These are phyloP conservation scores for Cardamine occulta DNA, from an alignment of 345 rosid species.

Conservation along the genomic window DNA sequence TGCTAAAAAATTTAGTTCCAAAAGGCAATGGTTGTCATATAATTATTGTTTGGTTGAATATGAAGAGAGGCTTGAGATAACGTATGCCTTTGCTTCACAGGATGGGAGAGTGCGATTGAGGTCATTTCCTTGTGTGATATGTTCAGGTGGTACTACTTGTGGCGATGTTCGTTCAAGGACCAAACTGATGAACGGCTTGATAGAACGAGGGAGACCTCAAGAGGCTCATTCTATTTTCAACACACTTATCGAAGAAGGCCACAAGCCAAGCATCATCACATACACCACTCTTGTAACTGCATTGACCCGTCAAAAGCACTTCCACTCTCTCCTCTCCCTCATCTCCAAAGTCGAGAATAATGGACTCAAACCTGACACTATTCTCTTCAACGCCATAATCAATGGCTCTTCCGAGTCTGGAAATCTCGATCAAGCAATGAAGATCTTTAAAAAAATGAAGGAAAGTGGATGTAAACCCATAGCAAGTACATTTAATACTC, in stretches of 20 bases:
- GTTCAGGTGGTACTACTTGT: slow-evolving; percentile 65
- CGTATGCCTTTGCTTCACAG: slow-evolving; percentile 36
- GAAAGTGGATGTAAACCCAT: slow-evolving; percentile 77
- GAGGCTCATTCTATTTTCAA: slow-evolving; percentile 74
- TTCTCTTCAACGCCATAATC: slow-evolving; percentile 89
- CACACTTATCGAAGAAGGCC: slow-evolving; percentile 73
- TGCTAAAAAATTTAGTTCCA: not conserved
- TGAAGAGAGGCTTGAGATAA: slow-evolving; percentile 30
- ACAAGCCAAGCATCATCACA: slow-evolving; percentile 80
- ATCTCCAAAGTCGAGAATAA: slow-evolving; percentile 69
- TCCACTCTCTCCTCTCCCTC: slow-evolving; percentile 62
- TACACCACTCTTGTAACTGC: slow-evolving; percentile 81
- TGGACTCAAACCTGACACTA: slow-evolving; percentile 79
- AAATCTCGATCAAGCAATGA: slow-evolving; percentile 76
- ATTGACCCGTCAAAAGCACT: slow-evolving; percentile 67
- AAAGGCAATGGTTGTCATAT: slow-evolving; percentile 9
- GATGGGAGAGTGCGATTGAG: slow-evolving; percentile 47
- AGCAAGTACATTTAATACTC: slow-evolving; percentile 81
- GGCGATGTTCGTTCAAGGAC: slow-evolving; percentile 82
- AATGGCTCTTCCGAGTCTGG: slow-evolving; percentile 90
- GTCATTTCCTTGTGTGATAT: slow-evolving; percentile 60
- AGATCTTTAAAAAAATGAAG: slow-evolving; percentile 80
- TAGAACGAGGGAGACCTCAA: slow-evolving; percentile 73
- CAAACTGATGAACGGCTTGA: slow-evolving; percentile 75
- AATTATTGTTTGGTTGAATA: slow-evolving; percentile 14